Percentiles rank a stretch among this genome's conserved stretches.
Evolutionary conservation across 2,329 filamentous ascomycete genomes (phyloP).

Genomic region (Didymella keratinophila): DNA sequence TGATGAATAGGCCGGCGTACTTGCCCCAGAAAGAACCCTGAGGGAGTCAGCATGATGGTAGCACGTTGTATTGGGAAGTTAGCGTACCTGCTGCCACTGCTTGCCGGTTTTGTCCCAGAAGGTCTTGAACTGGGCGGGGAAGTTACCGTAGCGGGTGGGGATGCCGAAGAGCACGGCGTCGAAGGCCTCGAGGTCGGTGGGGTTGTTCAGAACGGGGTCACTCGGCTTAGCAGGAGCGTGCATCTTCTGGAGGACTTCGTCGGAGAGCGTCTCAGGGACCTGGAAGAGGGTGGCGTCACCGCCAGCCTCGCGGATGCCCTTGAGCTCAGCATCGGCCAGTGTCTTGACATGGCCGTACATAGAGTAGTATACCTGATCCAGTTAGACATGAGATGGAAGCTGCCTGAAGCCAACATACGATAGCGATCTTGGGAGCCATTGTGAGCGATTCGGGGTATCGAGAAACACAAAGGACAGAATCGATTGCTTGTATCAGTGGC

Average conservation of each 20-base stretch:
- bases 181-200: constrained; percentile 72
- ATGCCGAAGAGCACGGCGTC: constrained; percentile 93
- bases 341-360: constrained; percentile 49
- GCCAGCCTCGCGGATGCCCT: constrained; percentile 86
- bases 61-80: too few relatives aligned
- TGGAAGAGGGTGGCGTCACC: constrained; percentile 84
- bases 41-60: too few relatives aligned
- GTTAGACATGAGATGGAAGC: too few relatives aligned
- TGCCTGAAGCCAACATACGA: constrained; percentile 53
- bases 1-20: constrained; percentile 89
- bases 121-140: constrained; percentile 92
- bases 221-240: constrained; percentile 79
- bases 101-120: constrained; percentile 92
- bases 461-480: constrained; percentile 11
- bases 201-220: constrained; percentile 65
- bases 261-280: constrained; percentile 84
- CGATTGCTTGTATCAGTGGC: neutral
- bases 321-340: constrained; percentile 84
- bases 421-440: constrained; percentile 92
- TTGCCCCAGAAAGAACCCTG: constrained; percentile 81
- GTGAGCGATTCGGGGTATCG: constrained; percentile 28
- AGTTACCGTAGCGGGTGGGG: constrained; percentile 94
- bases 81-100: constrained; percentile 71
- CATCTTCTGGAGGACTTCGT: constrained; percentile 90
- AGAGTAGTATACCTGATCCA: constrained; percentile 62